phyloP scores from a whole-genome alignment of 306 rosid species.

The Fragaria ananassa region DNA sequence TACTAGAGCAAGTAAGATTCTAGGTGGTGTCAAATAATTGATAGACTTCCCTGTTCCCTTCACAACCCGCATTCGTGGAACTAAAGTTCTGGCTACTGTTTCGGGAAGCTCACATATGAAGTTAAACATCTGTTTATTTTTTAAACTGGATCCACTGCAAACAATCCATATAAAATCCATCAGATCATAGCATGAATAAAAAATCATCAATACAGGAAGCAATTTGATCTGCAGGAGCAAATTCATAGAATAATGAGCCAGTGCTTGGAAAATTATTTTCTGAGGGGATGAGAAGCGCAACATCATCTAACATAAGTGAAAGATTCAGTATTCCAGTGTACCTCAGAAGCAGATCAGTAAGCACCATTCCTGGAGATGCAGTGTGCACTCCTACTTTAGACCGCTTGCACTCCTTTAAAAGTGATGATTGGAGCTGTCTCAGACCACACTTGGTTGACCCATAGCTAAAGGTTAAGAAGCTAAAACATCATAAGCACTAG shows the following conservation, averaged over 20 bases:
- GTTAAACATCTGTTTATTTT: constrained; percentile 80
- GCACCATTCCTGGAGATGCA: constrained; percentile 98
- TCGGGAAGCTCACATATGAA: constrained; percentile 94
- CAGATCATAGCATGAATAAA: constrained; percentile 4
- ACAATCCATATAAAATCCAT: constrained; percentile 20
- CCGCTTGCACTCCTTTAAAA: constrained; percentile 76
- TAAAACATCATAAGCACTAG: constrained; percentile 24
- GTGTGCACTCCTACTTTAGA: constrained; percentile 87
- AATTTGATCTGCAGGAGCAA: background rate
- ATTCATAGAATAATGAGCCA: background rate
- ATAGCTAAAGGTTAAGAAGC: constrained; percentile 46
- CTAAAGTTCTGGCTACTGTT: constrained; percentile 92
- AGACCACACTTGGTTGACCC: constrained; percentile 97
- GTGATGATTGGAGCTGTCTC: constrained; percentile 84
- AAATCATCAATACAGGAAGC: background rate
- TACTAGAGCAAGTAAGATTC: constrained; percentile 85
- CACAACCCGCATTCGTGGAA: constrained; percentile 90
- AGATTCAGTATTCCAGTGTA: constrained; percentile 24
- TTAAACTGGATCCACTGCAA: constrained; percentile 77
- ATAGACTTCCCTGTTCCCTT: constrained; percentile 89
- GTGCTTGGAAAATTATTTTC: background rate
- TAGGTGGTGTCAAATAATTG: constrained; percentile 90
- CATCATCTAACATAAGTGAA: background rate
- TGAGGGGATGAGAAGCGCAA: background rate
- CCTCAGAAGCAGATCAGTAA: constrained; percentile 88